Evolutionary conservation across 1,139 yeast species (phyloP).

Genomic region (Yamadazyma friedrichii): DNA sequence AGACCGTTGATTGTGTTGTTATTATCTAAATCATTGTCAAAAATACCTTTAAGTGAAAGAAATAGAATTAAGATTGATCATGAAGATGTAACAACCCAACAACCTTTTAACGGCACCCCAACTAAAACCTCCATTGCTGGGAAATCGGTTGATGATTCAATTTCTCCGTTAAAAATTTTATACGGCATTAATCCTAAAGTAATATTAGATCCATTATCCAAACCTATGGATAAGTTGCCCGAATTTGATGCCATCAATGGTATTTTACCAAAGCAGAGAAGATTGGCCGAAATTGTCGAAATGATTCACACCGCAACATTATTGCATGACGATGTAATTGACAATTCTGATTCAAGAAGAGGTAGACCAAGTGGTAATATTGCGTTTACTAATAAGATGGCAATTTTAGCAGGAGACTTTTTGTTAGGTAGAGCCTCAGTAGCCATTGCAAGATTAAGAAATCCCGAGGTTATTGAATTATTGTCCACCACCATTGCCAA

Average conservation of each 20-base stretch:
- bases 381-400: conserved; percentile 96
- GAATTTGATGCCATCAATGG: conserved; percentile 60
- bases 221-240: conserved; percentile 75
- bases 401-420: conserved; percentile 95
- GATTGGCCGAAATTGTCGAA: conserved; percentile 95
- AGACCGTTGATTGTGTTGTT: conserved; percentile 87
- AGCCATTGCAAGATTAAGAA: conserved; percentile 86
- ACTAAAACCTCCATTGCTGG: conserved; percentile 49
- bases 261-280: conserved; percentile 87
- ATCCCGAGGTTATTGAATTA: conserved; percentile 95
- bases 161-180: conserved; percentile 78
- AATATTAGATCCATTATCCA: conserved; percentile 77
- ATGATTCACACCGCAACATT: conserved; percentile 98
- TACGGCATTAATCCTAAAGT: conserved; percentile 87
- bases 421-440: conserved; percentile 94
- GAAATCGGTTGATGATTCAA: conserved; percentile 52
- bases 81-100: conserved; percentile 64
- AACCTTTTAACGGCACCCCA: conserved; percentile 55
- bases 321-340: conserved; percentile 96
- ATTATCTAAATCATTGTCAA: conserved; percentile 76
- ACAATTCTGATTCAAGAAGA: conserved; percentile 84
- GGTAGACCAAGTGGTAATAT: conserved; percentile 90
- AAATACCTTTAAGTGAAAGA: conserved; percentile 71
- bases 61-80: conserved; percentile 60
- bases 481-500: conserved; percentile 96